Base-by-base conservation (phyloP, 805 yeast species). In the Lachancea thermotolerans region DNA sequence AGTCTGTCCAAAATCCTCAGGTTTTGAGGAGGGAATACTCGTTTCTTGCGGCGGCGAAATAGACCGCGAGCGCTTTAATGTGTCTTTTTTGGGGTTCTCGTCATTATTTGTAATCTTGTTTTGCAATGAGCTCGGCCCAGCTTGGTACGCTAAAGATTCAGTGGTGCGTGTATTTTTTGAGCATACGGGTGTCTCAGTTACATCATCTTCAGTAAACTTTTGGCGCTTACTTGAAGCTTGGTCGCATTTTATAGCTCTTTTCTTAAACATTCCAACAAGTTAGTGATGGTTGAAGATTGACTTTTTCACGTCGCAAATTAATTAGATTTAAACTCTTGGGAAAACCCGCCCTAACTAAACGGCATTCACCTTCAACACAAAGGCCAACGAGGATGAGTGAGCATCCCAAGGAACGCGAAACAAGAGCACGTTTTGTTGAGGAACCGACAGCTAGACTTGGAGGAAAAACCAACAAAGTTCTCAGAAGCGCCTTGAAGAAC, bases 401-500 rank as follows among this genome's bases (percentile, higher is more conserved):
- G 27, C 11, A 18, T 29, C 14, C 42, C 21, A 44, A 55, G 39
- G 52, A 49, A 35, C 47, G 49, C 2, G 56, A 54, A 35, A 58
- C 60, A 1, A 54, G 64, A 33, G 66, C 65, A 11, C 53, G 51
- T 25, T 60, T 62, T 49, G 58, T 57, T n/a, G 47, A 44, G 27
- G 53, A 52, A 16, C 46, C 54, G 8, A 51, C 45, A 14, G 47
- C 46, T 5, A 52, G 64, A 39, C 49, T 61, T 28, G 65, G 67
- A 27, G 64, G 62, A 14, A 56, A 58, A 29, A 57, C 64, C 9
- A 55, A 53, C 7, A 49, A 51, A 37, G 52, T 56, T 21, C 44
- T 61, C 17, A 49, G 59, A 21, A 56, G 59, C 46, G 61, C 62
- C 4, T 39, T 58, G 45, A 57, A 58, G 47, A 53, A 39, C 14